A percentile compares a stretch with the other conserved stretches of the same genome.
These are phyloP conservation scores for Chrysochromulina tobinii DNA, from an alignment of 78 protist genomes.

Conservation along the genomic window DNA sequence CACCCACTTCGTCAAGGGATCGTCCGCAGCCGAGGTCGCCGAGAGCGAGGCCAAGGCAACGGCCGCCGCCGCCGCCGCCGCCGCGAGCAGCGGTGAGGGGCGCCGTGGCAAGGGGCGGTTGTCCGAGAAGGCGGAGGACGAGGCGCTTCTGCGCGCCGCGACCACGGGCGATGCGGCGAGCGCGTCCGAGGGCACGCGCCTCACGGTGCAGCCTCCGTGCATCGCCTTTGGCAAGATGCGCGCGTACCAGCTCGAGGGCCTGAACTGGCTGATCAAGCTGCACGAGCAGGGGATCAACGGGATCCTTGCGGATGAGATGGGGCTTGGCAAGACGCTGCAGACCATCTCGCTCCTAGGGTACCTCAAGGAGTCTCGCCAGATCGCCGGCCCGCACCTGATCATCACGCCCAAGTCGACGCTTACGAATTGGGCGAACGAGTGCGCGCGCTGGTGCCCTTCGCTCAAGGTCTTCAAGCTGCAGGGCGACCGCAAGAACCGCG, in stretches of 20 bases:
- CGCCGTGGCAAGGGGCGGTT: neutral
- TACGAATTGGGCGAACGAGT: conserved; percentile 43
- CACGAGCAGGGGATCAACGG: conserved; percentile 90
- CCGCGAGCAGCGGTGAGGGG: neutral
- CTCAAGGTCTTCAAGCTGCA: conserved; percentile 25
- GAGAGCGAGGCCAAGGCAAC: neutral
- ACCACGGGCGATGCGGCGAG: neutral
- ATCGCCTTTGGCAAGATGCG: conserved; percentile 54
- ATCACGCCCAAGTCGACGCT: conserved; percentile 58
- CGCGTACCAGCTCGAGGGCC: conserved; percentile 91
- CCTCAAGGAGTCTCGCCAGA: neutral
- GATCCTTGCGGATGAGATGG: conserved; percentile 82
- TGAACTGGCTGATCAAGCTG: conserved; percentile 89
- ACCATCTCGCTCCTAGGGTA: neutral
- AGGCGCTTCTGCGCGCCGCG: neutral
- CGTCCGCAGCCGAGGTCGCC: neutral
- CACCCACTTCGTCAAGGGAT: neutral
- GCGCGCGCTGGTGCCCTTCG: conserved; percentile 33
- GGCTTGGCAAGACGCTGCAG: conserved; percentile 46
- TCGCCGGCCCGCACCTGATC: conserved; percentile 59
- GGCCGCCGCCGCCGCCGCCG: neutral
- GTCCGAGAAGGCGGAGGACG: conserved; percentile 28
- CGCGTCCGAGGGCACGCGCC: neutral
- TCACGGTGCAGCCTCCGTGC: conserved; percentile 10
- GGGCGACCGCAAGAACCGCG: conserved; percentile 20